Evolutionary conservation across 2,329 filamentous ascomycete genomes (phyloP).

Genomic region (Chaetomium globosum): DNA sequence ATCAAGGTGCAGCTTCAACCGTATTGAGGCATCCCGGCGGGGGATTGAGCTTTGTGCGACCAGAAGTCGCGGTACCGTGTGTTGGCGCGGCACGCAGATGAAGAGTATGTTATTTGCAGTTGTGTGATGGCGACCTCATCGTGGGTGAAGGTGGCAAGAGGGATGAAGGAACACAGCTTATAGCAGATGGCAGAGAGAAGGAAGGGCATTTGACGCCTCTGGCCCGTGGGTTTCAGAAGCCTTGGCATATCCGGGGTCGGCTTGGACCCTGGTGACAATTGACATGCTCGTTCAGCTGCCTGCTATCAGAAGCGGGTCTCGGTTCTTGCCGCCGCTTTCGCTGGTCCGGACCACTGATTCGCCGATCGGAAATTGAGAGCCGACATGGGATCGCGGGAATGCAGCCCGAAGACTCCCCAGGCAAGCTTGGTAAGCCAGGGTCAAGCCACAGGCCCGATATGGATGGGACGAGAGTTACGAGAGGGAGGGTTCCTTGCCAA

Average conservation of each 20-base stretch:
- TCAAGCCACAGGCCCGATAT: not conserved
- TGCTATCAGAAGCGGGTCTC: constrained; percentile 14
- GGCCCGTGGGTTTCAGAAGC: constrained; percentile 19
- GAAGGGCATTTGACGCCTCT: not conserved
- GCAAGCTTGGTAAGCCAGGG: not conserved
- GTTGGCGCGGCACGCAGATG: not conserved
- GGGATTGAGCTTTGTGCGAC: not conserved
- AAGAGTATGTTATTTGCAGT: not conserved
- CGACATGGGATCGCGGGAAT: constrained; percentile 1
- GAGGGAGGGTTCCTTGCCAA: not conserved
- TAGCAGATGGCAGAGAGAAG: too few relatives aligned
- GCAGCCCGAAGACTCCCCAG: not conserved
- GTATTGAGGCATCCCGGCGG: constrained; percentile 28
- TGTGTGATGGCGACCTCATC: constrained; percentile 7
- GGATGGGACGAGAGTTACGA: not conserved
- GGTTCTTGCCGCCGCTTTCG: constrained; percentile 10
- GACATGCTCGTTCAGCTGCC: not conserved
- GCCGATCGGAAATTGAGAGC: constrained; percentile 1
- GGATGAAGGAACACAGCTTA: not conserved
- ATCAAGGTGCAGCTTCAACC: constrained; percentile 19
- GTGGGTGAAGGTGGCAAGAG: not conserved
- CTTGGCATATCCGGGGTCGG: constrained; percentile 19
- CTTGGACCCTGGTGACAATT: constrained; percentile 16
- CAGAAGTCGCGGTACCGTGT: constrained; percentile 2
- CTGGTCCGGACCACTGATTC: constrained; percentile 7